These are phyloP conservation scores for Colletotrichum somersetense DNA, from an alignment of 2,329 filamentous ascomycete genomes.

Conservation along the genomic window DNA sequence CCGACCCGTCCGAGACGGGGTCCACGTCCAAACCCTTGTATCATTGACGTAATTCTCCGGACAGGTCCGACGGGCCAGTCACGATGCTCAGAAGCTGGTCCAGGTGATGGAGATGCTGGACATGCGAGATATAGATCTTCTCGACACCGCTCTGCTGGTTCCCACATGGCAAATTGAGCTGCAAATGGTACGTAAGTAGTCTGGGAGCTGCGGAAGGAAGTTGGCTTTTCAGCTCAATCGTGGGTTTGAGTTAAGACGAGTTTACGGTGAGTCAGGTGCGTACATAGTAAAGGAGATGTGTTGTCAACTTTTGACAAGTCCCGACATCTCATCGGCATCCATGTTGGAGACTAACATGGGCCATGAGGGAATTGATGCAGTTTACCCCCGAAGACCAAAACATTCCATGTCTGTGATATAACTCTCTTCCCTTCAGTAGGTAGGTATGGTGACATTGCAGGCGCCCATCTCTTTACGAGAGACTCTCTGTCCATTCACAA, in stretches of 20 bases:
- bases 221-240: neutral
- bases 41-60: neutral
- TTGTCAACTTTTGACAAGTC: neutral
- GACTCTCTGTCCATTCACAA: neutral
- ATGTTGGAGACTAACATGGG: neutral
- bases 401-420: neutral
- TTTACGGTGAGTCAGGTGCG: neutral
- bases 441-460: neutral
- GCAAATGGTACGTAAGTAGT: neutral
- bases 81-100: neutral
- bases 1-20: constrained; percentile 6
- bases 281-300: neutral
- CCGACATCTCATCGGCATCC: neutral
- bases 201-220: neutral
- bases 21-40: constrained; percentile 12
- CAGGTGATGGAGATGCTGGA: neutral
- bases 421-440: neutral
- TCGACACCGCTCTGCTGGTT: neutral
- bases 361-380: neutral
- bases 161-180: neutral
- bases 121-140: constrained; percentile 10
- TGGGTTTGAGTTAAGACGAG: neutral
- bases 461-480: neutral
- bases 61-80: constrained; percentile 2
- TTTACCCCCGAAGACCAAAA: neutral